Percentiles rank a stretch among this genome's conserved stretches.
Evolutionary conservation across 2,329 filamentous ascomycete genomes (phyloP).

Genomic region (Hortaea sp.): DNA sequence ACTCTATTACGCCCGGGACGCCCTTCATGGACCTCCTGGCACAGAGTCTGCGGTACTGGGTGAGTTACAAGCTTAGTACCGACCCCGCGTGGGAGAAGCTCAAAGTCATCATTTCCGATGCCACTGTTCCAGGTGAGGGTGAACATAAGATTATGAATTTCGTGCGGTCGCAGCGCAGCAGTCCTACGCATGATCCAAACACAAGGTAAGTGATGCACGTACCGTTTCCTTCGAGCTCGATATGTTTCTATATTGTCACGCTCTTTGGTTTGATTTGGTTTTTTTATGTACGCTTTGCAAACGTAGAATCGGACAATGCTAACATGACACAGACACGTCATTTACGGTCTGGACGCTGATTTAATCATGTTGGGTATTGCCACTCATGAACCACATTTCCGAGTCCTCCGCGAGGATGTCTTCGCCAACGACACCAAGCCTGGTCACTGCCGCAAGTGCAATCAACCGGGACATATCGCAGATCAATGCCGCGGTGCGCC

Average conservation of each 20-base stretch:
- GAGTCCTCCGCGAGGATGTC: slow-evolving; percentile 91
- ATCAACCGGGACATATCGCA: slow-evolving; percentile 83
- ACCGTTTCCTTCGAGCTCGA: slow-evolving; percentile 5
- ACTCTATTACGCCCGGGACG: slow-evolving; percentile 86
- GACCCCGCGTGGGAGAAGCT: slow-evolving; percentile 92
- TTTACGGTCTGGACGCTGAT: slow-evolving; percentile 95
- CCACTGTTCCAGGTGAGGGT: slow-evolving; percentile 92
- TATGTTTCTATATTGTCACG: slow-evolving; percentile 1
- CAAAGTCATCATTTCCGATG: slow-evolving; percentile 97
- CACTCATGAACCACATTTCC: slow-evolving; percentile 95
- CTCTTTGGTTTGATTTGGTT: slow-evolving; percentile 3
- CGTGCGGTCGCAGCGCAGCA: slow-evolving; percentile 82
- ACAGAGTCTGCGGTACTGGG: slow-evolving; percentile 86
- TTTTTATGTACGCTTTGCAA: not conserved
- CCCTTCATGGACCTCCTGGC: slow-evolving; percentile 98
- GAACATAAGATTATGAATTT: slow-evolving; percentile 99
- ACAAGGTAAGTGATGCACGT: slow-evolving; percentile 37
- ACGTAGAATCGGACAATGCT: slow-evolving; percentile 6
- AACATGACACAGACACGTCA: slow-evolving; percentile 63
- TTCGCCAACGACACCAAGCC: slow-evolving; percentile 80
- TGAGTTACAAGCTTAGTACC: slow-evolving; percentile 92
- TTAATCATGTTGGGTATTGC: slow-evolving; percentile 96
- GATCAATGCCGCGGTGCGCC: slow-evolving; percentile 71
- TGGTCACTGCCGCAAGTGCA: slow-evolving; percentile 76
- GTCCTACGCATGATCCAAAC: slow-evolving; percentile 87